A percentile compares a stretch with the other conserved stretches of the same genome.
Conservation (phyloP, 805 yeast genomes). For the Spathaspora gorwiae region DNA sequence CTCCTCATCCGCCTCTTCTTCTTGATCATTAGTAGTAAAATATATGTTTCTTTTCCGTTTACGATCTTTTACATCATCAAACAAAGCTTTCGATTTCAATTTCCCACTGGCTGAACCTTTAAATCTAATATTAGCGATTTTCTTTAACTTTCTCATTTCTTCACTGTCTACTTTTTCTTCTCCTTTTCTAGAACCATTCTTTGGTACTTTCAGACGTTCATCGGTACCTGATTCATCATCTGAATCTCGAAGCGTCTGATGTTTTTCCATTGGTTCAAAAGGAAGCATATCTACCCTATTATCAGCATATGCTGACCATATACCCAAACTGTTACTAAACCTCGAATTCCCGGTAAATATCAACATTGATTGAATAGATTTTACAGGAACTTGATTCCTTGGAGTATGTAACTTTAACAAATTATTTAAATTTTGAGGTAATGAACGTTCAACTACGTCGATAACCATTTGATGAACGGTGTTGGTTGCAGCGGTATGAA, state of each 20-base stretch:
- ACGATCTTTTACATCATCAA: conserved; percentile 27
- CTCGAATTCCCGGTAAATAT: conserved; percentile 60
- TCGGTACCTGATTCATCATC: conserved; percentile 13
- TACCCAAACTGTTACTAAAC: conserved; percentile 57
- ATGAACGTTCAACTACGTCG: conserved; percentile 54
- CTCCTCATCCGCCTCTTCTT: conserved; percentile 10
- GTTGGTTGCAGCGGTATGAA: conserved; percentile 48
- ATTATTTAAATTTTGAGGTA: conserved; percentile 43
- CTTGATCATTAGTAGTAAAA: conserved; percentile 11
- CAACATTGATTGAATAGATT: conserved; percentile 52
- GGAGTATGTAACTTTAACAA: conserved; percentile 35
- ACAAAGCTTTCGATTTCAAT: conserved; percentile 31
- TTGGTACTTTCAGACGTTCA: not conserved
- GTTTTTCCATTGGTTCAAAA: conserved; percentile 41
- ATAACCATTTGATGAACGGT: conserved; percentile 49
- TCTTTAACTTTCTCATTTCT: conserved; percentile 18
- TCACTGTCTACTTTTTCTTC: conserved; percentile 8
- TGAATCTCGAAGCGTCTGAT: conserved; percentile 19
- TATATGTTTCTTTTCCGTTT: conserved; percentile 6
- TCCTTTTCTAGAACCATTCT: not conserved
- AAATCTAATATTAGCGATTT: conserved; percentile 53
- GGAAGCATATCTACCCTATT: conserved; percentile 64
- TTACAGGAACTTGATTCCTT: conserved; percentile 30
- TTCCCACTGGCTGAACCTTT: conserved; percentile 48
- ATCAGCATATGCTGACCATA: conserved; percentile 73